These are phyloP conservation scores for Talaromyces amestolkiae DNA, from an alignment of 2,329 filamentous ascomycete species.

Conservation along the genomic window DNA sequence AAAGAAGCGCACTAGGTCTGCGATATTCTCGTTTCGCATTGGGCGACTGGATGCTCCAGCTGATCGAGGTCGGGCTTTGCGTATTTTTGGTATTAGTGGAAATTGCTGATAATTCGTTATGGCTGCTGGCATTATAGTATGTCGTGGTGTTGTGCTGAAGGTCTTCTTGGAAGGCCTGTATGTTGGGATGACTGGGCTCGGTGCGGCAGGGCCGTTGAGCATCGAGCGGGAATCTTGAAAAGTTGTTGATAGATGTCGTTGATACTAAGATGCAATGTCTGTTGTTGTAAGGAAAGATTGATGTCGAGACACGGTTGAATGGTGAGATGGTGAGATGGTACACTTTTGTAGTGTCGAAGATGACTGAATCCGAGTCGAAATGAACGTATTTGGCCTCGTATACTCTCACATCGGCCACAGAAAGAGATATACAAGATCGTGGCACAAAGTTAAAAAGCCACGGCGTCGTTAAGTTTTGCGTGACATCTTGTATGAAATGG, in stretches of 20 bases:
- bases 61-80: slow-evolving; percentile 29
- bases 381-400: neutral
- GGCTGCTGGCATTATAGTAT: slow-evolving; percentile 15
- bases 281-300: neutral
- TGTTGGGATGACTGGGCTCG: slow-evolving; percentile 36
- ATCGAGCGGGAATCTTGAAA: slow-evolving; percentile 5
- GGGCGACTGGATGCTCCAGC: slow-evolving; percentile 32
- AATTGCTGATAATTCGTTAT: slow-evolving; percentile 10
- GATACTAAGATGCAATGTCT: neutral
- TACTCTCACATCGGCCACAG: neutral
- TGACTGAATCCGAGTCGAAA: slow-evolving; percentile 12
- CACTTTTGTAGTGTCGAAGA: neutral
- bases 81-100: slow-evolving; percentile 6
- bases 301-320: neutral
- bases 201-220: slow-evolving; percentile 31
- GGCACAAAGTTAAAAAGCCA: neutral
- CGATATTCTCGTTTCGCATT: slow-evolving; percentile 33
- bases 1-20: slow-evolving; percentile 39
- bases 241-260: neutral
- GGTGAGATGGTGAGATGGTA: neutral
- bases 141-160: neutral
- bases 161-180: slow-evolving; percentile 22
- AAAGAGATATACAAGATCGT: neutral
- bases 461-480: neutral
- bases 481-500: slow-evolving; percentile 9